phyloP scores from a whole-genome alignment of 169 alveolate genomes.

The Eimeria falciformis region DNA sequence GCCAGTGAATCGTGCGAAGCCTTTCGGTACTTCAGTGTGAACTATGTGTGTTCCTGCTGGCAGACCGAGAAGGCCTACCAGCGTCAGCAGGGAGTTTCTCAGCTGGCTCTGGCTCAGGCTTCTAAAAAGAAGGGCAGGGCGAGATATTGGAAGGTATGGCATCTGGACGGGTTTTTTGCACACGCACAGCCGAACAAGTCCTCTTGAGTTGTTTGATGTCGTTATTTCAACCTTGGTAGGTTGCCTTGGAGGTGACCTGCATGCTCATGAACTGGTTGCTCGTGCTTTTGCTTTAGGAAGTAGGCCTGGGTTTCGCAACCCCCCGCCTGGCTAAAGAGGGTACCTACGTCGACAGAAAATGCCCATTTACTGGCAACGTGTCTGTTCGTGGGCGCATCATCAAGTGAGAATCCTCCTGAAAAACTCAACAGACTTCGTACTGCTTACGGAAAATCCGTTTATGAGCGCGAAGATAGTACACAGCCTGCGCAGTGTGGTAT shows the following conservation, averaged over 20 bases:
- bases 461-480: too few relatives aligned
- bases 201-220: not conserved
- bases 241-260: not conserved
- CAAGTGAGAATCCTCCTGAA: conserved; percentile 77
- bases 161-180: not conserved
- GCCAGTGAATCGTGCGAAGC: not conserved
- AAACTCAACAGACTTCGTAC: too few relatives aligned
- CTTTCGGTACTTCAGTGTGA: not conserved
- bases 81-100: conserved; percentile 87
- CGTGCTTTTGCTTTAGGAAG: conserved; percentile 88
- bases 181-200: not conserved
- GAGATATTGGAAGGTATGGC: conserved; percentile 74
- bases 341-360: conserved; percentile 98
- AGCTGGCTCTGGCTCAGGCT: conserved; percentile 79
- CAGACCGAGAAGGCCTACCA: conserved; percentile 88
- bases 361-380: conserved; percentile 99
- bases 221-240: not conserved
- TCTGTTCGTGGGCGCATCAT: conserved; percentile 98
- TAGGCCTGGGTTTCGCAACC: conserved; percentile 98
- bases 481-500: too few relatives aligned
- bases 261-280: not conserved
- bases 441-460: too few relatives aligned
- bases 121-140: conserved; percentile 79
- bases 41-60: not conserved
- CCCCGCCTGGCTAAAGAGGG: conserved; percentile 99